Evolutionary conservation across 202 grass and related monocot species (phyloP), one percentile per base, ranked within the genome.

Genomic region (Musa balbisiana): DNA sequence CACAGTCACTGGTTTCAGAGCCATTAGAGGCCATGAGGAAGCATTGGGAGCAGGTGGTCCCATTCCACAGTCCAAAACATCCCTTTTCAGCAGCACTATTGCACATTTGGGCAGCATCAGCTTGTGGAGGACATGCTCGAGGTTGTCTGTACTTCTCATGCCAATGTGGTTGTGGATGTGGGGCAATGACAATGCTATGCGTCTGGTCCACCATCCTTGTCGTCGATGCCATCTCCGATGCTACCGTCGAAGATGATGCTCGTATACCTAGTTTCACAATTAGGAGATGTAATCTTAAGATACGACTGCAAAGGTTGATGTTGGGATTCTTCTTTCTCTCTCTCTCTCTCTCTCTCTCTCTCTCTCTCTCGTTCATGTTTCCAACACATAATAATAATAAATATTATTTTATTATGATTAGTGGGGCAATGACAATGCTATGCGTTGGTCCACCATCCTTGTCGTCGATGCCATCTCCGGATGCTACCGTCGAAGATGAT

Each of bases 101-200:
- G 33, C 10, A 65, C 17, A 65, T 65, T 14, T 10, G 22, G 3
- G 25, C 6, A 9, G 19, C 11, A n/a, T n/a, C 17, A 27, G 11
- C n/a, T 8, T 10, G 12, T 26, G 63, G 63, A 65, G 8, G 63
- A 65, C 63, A 65, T 26, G 63, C 22, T 65, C 23, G 12, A 27
- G 23, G 17, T 65, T 65, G 63, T 65, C 63, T 65, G 23, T 65
- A 65, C 63, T 65, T 27, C 19, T 65, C 63, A 11, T 65, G 63
- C 22, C 63, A 65, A 65, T 65, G 63, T 14, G 63, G 63, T 3
- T 65, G 63, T 65, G 63, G 63, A 64, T 64, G 62, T 64, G 19
- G 20, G 23, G 56, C n/a, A 19, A 1, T 16, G 56, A 10, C 63
- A 5, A 10, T 26, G 9, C 23, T 26, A 9, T 65, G 63, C n/a